phyloP scores from a whole-genome alignment of 495 filamentous ascomycete species.

The Talaromyces thailandensis region DNA sequence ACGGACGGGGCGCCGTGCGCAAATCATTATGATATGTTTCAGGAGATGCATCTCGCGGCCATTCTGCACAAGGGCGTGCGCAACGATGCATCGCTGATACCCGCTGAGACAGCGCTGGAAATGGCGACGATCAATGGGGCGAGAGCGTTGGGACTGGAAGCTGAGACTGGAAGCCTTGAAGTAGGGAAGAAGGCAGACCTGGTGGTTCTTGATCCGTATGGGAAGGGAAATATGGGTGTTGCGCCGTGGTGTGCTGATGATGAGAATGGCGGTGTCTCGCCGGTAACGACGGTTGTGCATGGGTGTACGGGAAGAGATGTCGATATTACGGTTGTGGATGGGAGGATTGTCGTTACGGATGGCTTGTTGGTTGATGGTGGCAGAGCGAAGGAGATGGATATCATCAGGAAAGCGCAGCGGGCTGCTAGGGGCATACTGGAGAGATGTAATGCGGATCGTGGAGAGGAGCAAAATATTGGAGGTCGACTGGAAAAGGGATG shows the following conservation, averaged over 20 bases:
- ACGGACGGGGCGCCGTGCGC: slow-evolving; percentile 45
- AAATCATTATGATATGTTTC: slow-evolving; percentile 40
- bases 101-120: slow-evolving; percentile 40
- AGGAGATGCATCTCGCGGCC: slow-evolving; percentile 42
- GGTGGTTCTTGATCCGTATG: slow-evolving; percentile 35
- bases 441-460: slow-evolving; percentile 10
- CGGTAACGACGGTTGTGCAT: slow-evolving; percentile 40
- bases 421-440: slow-evolving; percentile 9
- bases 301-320: slow-evolving; percentile 40
- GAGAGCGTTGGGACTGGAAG: slow-evolving; percentile 38
- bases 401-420: slow-evolving; percentile 23
- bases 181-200: slow-evolving; percentile 49
- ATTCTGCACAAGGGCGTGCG: slow-evolving; percentile 42
- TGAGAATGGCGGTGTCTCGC: slow-evolving; percentile 14
- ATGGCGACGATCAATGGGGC: slow-evolving; percentile 46
- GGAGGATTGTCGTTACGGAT: slow-evolving; percentile 28
- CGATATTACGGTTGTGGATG: slow-evolving; percentile 38
- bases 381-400: slow-evolving; percentile 20
- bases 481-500: not conserved
- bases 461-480: slow-evolving; percentile 3
- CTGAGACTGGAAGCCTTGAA: slow-evolving; percentile 39
- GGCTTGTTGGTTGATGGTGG: slow-evolving; percentile 24
- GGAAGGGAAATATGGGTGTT: slow-evolving; percentile 15
- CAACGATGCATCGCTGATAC: slow-evolving; percentile 34
- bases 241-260: slow-evolving; percentile 18